Base-by-base conservation (phyloP, 192 early-diverging fungal genomes). In the Linnemannia zychae region DNA sequence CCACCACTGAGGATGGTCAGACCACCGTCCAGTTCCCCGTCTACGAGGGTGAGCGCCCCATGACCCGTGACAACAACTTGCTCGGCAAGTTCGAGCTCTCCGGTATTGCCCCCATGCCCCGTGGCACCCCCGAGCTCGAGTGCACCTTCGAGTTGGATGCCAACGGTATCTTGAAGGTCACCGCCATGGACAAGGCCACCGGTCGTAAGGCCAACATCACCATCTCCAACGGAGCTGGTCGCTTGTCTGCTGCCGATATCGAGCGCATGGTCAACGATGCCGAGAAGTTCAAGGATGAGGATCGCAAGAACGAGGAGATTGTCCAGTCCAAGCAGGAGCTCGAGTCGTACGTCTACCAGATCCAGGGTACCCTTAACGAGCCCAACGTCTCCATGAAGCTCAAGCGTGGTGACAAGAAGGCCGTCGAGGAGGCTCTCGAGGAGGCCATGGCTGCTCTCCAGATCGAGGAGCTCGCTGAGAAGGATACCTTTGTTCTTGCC, bases 211-310 rank as follows among this genome's bases (percentile, higher is more conserved):
- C 94, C 86, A 94, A 95, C 91, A 95, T 99, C 89, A 97, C 97
- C 90, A 98, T 99, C 91, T 95, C 95, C 87, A 98, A 98, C 94
- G 96, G 95, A 78, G 95, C 96, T 69, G 96, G 95, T 80, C 96
- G 96, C 78, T 91, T 99, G 77, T 95, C 94, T 69, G 93, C 94
- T 71, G 94, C 93, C 74, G 97, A 99, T 84, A 97, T 99, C 80
- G 96, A 98, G 84, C 94, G 96, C 85, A 98, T 99, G 96, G 92
- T 99, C 76, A 76, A 81, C 49, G 97, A 98, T 76, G 97, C 97
- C 78, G 96, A 97, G 90, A 92, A 95, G 93, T 96, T 93, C 90
- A 92, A 92, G 89, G 93, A 95, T 79, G 90, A 93, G 80, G 96
- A 96, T 88, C 90, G 91, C 84, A 88, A 92, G 80, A 92, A 90